These are phyloP conservation scores for Olyra latifolia DNA, from an alignment of 176 grass and related monocot species.

Conservation along the genomic window DNA sequence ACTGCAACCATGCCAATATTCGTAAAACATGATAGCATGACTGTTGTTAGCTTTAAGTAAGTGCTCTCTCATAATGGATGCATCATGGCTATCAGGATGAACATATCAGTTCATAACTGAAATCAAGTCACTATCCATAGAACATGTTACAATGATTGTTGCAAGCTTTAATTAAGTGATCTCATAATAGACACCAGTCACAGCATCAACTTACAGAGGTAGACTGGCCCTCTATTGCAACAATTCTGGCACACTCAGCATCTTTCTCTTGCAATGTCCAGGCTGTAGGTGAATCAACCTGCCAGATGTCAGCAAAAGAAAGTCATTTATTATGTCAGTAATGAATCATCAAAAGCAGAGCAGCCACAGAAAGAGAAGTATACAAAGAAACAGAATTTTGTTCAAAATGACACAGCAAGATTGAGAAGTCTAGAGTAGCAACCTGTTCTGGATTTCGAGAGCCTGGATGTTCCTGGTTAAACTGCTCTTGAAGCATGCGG, in stretches of 20 bases:
- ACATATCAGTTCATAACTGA: neutral
- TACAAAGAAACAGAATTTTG: neutral
- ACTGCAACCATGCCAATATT: too few relatives aligned
- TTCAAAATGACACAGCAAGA: constrained; percentile 19
- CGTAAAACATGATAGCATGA: too few relatives aligned
- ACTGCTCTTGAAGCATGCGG: constrained; percentile 67
- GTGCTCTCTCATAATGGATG: too few relatives aligned
- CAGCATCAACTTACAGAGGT: constrained; percentile 41
- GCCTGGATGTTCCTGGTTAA: constrained; percentile 53
- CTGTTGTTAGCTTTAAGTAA: too few relatives aligned
- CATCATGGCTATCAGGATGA: too few relatives aligned
- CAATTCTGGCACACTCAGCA: constrained; percentile 36
- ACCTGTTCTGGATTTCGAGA: constrained; percentile 51
- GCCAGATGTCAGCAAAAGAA: constrained; percentile 29
- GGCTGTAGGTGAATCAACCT: constrained; percentile 68
- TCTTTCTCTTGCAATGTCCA: constrained; percentile 64
- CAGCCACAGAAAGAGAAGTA: neutral
- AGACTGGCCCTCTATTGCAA: constrained; percentile 42
- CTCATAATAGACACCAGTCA: neutral
- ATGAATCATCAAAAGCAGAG: constrained; percentile 1
- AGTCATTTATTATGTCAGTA: neutral
- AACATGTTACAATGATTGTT: neutral
- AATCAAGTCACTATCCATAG: neutral
- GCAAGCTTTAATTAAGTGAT: neutral
- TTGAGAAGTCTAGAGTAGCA: constrained; percentile 29